Conservation (phyloP, 2,329 filamentous ascomycete genomes). For the Fusarium austroafricanum region DNA sequence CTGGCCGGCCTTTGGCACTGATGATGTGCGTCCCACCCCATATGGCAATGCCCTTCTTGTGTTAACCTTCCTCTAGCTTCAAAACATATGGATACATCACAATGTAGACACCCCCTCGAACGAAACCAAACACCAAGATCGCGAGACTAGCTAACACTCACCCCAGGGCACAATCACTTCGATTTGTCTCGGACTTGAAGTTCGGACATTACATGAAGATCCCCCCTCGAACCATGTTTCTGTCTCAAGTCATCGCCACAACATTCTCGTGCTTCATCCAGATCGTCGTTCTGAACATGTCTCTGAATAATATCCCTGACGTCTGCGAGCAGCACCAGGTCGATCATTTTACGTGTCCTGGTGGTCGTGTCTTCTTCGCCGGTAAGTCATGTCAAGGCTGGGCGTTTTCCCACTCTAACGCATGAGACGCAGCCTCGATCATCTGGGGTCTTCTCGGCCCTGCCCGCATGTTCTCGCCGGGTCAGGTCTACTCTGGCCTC, state of each 20-base stretch:
- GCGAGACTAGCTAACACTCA: conserved; percentile 10
- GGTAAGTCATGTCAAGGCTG: conserved; percentile 51
- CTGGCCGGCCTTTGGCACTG: conserved; percentile 75
- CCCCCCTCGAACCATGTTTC: conserved; percentile 74
- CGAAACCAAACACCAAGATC: background rate
- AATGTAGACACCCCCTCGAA: conserved; percentile 53
- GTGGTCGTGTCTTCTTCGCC: conserved; percentile 72
- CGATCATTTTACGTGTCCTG: conserved; percentile 72
- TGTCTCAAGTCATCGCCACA: conserved; percentile 73
- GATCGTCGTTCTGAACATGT: conserved; percentile 71
- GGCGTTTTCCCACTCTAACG: conserved; percentile 9
- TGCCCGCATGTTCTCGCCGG: conserved; percentile 71
- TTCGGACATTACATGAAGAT: conserved; percentile 81
- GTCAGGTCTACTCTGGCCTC: conserved; percentile 70
- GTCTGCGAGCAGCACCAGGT: conserved; percentile 70
- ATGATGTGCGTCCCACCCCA: conserved; percentile 68
- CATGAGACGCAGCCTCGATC: conserved; percentile 61
- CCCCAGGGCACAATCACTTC: conserved; percentile 67
- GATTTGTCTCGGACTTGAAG: conserved; percentile 74
- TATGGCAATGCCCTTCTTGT: too few relatives aligned
- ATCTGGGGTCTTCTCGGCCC: conserved; percentile 77
- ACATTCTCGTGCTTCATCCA: conserved; percentile 75
- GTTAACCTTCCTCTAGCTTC: conserved; percentile 57
- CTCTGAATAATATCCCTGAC: conserved; percentile 69
- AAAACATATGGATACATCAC: conserved; percentile 73